Evolutionary conservation across 768 basidiomycete species (phyloP).

Genomic region (Tulasnella sp.): DNA sequence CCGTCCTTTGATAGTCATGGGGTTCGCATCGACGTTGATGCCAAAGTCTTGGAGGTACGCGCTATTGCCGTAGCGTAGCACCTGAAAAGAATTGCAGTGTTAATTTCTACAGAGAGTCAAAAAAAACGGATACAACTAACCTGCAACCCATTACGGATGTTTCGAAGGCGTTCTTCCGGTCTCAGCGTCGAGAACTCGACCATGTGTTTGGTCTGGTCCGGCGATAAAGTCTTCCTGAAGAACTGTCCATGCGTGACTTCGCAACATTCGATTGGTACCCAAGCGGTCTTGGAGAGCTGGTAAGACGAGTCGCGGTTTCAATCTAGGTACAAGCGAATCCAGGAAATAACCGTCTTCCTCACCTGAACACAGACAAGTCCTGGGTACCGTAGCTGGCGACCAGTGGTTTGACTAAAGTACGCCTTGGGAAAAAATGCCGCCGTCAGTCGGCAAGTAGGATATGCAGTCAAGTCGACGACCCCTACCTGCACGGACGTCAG

Average conservation of each 20-base stretch:
- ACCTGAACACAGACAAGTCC: slow-evolving; percentile 65
- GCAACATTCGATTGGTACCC: slow-evolving; percentile 63
- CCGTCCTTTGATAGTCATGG: slow-evolving; percentile 53
- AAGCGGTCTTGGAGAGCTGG: slow-evolving; percentile 32
- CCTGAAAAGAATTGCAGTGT: slow-evolving; percentile 22
- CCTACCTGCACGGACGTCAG: slow-evolving; percentile 24
- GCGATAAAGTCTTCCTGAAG: slow-evolving; percentile 61
- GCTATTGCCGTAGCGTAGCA: slow-evolving; percentile 55
- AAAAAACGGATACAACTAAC: slow-evolving; percentile 30
- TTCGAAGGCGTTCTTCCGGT: slow-evolving; percentile 48
- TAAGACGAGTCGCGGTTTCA: neutral
- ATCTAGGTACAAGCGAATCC: too few species aligned
- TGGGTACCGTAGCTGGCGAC: slow-evolving; percentile 44
- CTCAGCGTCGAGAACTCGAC: slow-evolving; percentile 60
- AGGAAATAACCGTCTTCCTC: neutral
- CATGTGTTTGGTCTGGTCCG: slow-evolving; percentile 55
- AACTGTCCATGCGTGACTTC: slow-evolving; percentile 56
- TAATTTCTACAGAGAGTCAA: slow-evolving; percentile 38
- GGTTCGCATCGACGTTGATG: slow-evolving; percentile 49
- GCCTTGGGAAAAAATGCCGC: neutral
- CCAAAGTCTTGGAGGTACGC: slow-evolving; percentile 70
- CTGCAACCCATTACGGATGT: slow-evolving; percentile 47
- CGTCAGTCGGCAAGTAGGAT: neutral
- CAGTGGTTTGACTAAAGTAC: slow-evolving; percentile 15
- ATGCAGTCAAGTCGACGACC: slow-evolving; percentile 21